Conservation (phyloP, 441 rosid species). For the Adansonia gregorii region DNA sequence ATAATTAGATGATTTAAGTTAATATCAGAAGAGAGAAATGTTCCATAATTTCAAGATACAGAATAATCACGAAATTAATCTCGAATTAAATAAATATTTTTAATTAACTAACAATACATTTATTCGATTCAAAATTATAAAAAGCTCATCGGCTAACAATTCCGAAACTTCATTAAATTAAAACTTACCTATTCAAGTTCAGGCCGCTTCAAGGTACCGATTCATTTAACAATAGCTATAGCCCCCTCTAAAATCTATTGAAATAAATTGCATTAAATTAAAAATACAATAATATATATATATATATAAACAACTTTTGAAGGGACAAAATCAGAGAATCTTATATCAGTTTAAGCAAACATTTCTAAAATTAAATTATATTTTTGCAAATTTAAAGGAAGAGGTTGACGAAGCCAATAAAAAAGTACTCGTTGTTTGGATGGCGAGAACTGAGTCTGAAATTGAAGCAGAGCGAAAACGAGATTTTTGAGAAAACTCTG, state of each 20-base stretch:
- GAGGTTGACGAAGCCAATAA: neutral
- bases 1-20: neutral
- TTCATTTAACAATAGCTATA: neutral
- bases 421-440: slow-evolving; percentile 7
- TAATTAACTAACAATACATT: neutral
- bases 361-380: neutral
- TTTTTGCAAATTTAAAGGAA: neutral
- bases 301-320: neutral
- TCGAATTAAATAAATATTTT: neutral
- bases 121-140: neutral
- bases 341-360: neutral
- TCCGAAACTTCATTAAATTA: neutral
- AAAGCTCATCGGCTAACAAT: neutral
- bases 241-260: neutral
- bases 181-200: neutral
- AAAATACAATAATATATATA: neutral
- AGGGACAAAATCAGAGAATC: neutral
- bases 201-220: neutral
- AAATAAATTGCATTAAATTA: neutral
- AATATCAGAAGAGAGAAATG: neutral
- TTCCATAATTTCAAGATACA: neutral
- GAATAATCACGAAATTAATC: neutral
- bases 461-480: slow-evolving; percentile 4
- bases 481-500: neutral
- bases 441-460: neutral